Evolutionary conservation across 768 basidiomycete genomes (phyloP).

Genomic region (Glaciozyma antarctica): DNA sequence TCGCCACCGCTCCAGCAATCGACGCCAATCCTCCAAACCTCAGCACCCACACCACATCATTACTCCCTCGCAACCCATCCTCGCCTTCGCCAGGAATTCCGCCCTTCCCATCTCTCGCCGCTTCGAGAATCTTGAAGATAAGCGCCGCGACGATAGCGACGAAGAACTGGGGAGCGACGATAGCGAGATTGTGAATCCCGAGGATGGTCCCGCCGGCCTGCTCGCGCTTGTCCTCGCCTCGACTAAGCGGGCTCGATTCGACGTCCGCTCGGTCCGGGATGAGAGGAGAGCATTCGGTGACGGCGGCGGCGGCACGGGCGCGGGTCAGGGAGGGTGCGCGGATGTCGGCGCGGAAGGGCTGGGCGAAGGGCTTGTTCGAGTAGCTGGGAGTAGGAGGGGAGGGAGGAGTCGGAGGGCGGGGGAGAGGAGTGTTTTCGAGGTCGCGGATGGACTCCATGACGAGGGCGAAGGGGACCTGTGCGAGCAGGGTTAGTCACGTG

Average conservation of each 20-base stretch:
- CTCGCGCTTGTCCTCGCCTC: neutral
- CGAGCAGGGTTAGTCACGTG: neutral
- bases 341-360: conserved; percentile 2
- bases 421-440: neutral
- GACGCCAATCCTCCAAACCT: conserved; percentile 43
- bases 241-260: neutral
- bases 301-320: neutral
- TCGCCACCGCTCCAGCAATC: conserved; percentile 31
- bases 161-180: conserved; percentile 43
- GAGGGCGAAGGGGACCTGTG: conserved; percentile 26
- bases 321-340: neutral
- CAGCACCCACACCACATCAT: conserved; percentile 43
- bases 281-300: neutral
- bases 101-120: neutral
- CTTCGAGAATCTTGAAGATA: conserved; percentile 39
- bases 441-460: conserved; percentile 27
- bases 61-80: conserved; percentile 5
- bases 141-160: conserved; percentile 43
- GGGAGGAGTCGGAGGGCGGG: neutral
- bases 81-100: conserved; percentile 2
- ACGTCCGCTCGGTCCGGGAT: neutral
- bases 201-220: conserved; percentile 37
- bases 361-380: neutral
- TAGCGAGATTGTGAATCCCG: conserved; percentile 42
- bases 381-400: neutral